Evolutionary conservation across 148 eudicot genomes (phyloP).

Genomic region (Nepenthes gracilis): DNA sequence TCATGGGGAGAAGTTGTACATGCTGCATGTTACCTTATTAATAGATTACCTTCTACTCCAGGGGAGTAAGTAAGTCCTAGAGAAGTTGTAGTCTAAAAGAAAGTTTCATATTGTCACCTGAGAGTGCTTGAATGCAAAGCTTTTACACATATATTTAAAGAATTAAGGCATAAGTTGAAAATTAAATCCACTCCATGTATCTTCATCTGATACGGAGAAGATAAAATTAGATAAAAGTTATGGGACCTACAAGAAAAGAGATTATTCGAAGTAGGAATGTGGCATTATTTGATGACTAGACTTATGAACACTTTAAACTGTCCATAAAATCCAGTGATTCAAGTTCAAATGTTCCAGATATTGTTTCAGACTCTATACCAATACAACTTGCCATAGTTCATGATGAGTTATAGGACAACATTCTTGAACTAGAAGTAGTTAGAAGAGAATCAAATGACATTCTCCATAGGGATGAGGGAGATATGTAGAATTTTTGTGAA

Average conservation of each 20-base stretch:
- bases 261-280: conserved; percentile 9
- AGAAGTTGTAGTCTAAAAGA: conserved; percentile 4
- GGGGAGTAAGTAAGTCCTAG: conserved; percentile 9
- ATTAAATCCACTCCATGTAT: not conserved
- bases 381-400: too few species aligned
- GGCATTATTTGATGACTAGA: conserved; percentile 10
- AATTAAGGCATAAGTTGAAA: conserved; percentile 2
- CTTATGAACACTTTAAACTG: not conserved
- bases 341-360: not conserved
- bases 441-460: too few species aligned
- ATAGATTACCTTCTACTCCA: conserved; percentile 10
- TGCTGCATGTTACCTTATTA: conserved; percentile 4
- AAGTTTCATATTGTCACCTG: conserved; percentile 3
- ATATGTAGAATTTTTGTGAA: too few species aligned
- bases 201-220: not conserved
- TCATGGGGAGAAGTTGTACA: conserved; percentile 6
- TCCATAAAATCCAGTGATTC: not conserved
- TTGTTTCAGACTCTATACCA: too few species aligned
- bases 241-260: not conserved
- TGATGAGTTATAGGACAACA: too few species aligned
- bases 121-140: conserved; percentile 12
- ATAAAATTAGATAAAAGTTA: conserved; percentile 4
- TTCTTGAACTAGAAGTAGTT: too few species aligned
- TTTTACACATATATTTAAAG: conserved; percentile 8
- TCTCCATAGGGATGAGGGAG: too few species aligned